A percentile compares a stretch with the other conserved stretches of the same genome.
These are phyloP conservation scores for Hypocrella siamensis DNA, from an alignment of 2,329 filamentous ascomycete genomes.

Conservation along the genomic window DNA sequence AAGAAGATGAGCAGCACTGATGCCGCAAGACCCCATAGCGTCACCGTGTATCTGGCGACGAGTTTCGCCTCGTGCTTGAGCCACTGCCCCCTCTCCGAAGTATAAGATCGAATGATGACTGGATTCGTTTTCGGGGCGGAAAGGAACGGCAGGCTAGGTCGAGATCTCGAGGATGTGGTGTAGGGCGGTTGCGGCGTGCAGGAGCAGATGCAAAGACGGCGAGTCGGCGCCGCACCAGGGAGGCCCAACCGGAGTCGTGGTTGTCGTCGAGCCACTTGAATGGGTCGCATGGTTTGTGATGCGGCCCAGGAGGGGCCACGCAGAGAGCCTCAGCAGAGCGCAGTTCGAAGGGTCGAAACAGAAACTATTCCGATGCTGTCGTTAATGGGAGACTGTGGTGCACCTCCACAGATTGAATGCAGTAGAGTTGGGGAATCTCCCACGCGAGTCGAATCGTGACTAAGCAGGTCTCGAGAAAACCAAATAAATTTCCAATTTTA, in stretches of 20 bases:
- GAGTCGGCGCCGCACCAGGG: too few relatives aligned
- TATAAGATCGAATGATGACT: slow-evolving; percentile 53
- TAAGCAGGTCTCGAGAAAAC: too few relatives aligned
- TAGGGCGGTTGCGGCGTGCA: slow-evolving; percentile 12
- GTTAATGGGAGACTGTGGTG: too few relatives aligned
- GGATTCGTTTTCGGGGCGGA: slow-evolving; percentile 29
- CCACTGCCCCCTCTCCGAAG: slow-evolving; percentile 60
- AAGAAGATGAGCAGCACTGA: slow-evolving; percentile 46
- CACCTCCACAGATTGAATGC: slow-evolving; percentile 12
- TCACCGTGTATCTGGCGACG: slow-evolving; percentile 50
- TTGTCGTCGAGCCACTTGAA: too few relatives aligned
- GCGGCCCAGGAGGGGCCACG: too few relatives aligned
- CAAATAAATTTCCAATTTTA: too few relatives aligned
- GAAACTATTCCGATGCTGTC: too few relatives aligned
- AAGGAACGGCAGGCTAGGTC: slow-evolving; percentile 30
- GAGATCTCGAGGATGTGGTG: slow-evolving; percentile 13
- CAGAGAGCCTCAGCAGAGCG: too few relatives aligned
- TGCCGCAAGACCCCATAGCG: slow-evolving; percentile 47
- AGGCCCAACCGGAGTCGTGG: too few relatives aligned
- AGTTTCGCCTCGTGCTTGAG: slow-evolving; percentile 55
- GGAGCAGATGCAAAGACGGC: too few relatives aligned
- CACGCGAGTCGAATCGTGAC: slow-evolving; percentile 2
- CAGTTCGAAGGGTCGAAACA: too few relatives aligned
- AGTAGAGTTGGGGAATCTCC: slow-evolving; percentile 7
- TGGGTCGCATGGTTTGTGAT: too few relatives aligned